Conservation (phyloP, 306 rosid species). For the Quillaja saponaria region DNA sequence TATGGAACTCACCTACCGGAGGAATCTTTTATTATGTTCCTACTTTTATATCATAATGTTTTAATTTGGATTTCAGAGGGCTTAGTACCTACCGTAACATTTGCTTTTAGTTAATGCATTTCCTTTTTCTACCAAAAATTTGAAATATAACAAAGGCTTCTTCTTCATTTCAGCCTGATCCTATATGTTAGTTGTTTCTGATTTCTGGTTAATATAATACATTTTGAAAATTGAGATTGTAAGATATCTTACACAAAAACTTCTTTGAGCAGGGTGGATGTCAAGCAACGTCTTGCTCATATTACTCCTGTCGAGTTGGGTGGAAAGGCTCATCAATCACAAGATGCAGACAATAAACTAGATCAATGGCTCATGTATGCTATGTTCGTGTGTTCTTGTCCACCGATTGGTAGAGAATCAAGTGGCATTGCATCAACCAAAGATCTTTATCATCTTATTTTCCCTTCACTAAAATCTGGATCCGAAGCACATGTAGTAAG, state of each 20-base stretch:
- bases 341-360: conserved; percentile 89
- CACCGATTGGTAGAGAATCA: conserved; percentile 79
- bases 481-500: conserved; percentile 86
- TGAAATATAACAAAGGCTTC: too few species aligned
- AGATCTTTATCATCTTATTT: conserved; percentile 89
- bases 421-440: conserved; percentile 60
- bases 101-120: too few species aligned
- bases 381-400: conserved; percentile 91
- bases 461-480: conserved; percentile 91
- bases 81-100: too few species aligned
- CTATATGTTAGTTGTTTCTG: conserved; percentile 3
- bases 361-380: conserved; percentile 99
- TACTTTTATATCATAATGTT: too few species aligned
- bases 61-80: too few species aligned
- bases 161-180: neutral
- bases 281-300: conserved; percentile 89
- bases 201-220: conserved; percentile 2
- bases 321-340: conserved; percentile 91
- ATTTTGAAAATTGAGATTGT: neutral
- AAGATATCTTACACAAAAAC: conserved; percentile 22
- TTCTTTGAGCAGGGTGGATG: conserved; percentile 73
- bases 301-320: conserved; percentile 93
- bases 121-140: too few species aligned
- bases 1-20: too few species aligned
- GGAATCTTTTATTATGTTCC: too few species aligned